Evolutionary conservation across 257 asterid genomes (phyloP), one percentile per base, ranked within the genome.

Genomic region (Henckelia pumila): DNA sequence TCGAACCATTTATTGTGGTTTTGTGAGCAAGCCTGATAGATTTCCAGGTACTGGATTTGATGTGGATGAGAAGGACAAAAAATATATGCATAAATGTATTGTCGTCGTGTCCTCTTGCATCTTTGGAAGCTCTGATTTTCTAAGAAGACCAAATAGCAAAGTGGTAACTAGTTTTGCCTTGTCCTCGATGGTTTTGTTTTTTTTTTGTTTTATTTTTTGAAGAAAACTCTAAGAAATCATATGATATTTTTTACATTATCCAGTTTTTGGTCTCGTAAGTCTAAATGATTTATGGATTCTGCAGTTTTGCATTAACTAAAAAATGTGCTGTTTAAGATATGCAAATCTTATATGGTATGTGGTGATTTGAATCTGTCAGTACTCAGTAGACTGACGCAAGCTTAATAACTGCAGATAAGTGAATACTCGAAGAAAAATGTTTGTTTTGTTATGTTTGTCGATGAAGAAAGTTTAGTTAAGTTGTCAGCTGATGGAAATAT

Each of bases 391-490:
- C 53, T 80, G 66, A 75, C n/a, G n/a, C 53, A 56, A 61, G 16
- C 67, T 58, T 52, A 61, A 55, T 61, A 32, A 56, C 59, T 71
- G 77, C 82, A 92, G 97, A 87, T 89, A 69, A 92, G 98, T 71
- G 98, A 86, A 50, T 89, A 84, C 79, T 82, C 98, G 56, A 88
- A 89, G 89, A 86, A 80, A 81, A 84, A 81, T 68, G 89, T 85
- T 29, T 92, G 98, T 71, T 92, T 92, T 69, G 96, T 83, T 57
- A 86, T 89, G 97, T 92, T 92, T 80, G 87, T 92, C 63, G 98
- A 89, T 68, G 89, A 75, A 71, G 84, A 86, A 82, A 92, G 88
- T 57, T 77, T 89, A 57, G 78, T 87, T 69, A 87, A 81, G 70
- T 91, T 92, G 61, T 75, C 91, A 5, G 50, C 71, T 1, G 97